Evolutionary conservation across 257 asterid genomes (phyloP), one percentile per base, ranked within the genome.

Genomic region (Solanum chiquidenum): DNA sequence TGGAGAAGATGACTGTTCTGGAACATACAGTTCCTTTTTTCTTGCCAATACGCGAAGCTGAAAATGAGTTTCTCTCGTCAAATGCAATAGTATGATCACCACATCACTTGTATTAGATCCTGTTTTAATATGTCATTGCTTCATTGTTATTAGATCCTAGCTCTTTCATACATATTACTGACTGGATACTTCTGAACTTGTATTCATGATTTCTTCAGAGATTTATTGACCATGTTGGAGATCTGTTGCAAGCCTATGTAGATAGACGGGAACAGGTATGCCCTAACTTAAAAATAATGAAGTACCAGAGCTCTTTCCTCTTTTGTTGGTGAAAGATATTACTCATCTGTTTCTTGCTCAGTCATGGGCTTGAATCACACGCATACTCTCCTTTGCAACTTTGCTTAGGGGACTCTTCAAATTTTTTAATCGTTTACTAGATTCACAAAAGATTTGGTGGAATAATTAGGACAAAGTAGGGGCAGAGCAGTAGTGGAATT

Each of bases 201-300:
- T 77, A 52, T 90, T 58, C 83, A 60, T 79, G 87, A 71, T 73
- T 49, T 83, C 90, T 90, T 89, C 98, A 97, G 99, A 97, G 95
- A 90, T 97, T 97, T 91, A 97, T 97, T 89, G 99, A 96, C 90
- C 92, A 93, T 66, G 92, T 96, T 38, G 99, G 99, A 88, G 99
- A 96, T 80, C 89, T 97, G 87, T 91, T 97, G 92, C 99, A 94
- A 93, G 95, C 99, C 87, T 97, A 94, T 92, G 96, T 97, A 89
- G 99, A 97, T 83, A 91, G 99, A 89, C 94, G 98, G 86, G 99
- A 97, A 89, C 99, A 97, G 98, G 99, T 97, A 94, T 72, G 79
- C 85, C 87, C 74, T 34, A 44, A 80, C 37, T 89, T 82, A 9
- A 64, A 46, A 20, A 82, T 29, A 82, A 82, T 82, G 20, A 49